phyloP scores from a whole-genome alignment of 345 rosid genomes.

The Hypericum androsaemum region DNA sequence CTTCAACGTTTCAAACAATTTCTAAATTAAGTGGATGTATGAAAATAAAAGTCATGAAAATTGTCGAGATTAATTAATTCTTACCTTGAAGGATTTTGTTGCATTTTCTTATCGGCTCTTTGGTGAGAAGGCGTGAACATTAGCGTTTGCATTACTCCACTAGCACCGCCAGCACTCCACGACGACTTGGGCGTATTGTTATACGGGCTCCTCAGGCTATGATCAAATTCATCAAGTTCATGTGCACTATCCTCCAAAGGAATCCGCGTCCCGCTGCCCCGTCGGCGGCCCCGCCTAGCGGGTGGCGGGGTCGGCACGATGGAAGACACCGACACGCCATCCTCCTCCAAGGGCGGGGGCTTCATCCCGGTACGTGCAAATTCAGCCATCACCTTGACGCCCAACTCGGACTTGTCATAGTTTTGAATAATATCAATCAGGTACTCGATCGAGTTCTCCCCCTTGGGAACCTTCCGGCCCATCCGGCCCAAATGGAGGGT shows the following conservation, averaged over 20 bases:
- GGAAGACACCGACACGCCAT: conserved; percentile 23
- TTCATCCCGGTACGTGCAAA: conserved; percentile 42
- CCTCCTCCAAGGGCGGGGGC: conserved; percentile 34
- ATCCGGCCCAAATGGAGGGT: conserved; percentile 38
- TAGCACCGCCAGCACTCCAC: conserved; percentile 33
- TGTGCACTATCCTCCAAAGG: conserved; percentile 16
- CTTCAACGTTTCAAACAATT: too few species aligned
- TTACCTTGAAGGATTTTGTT: conserved; percentile 37
- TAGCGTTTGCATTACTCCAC: conserved; percentile 35
- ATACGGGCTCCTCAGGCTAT: conserved; percentile 42
- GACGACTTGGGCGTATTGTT: conserved; percentile 34
- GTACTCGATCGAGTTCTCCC: conserved; percentile 48
- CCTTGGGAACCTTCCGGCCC: conserved; percentile 49
- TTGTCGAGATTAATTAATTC: background rate
- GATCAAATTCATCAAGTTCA: conserved; percentile 27
- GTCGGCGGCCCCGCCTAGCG: conserved; percentile 6
- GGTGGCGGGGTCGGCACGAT: conserved; percentile 24
- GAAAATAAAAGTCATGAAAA: too few species aligned
- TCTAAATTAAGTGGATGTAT: too few species aligned
- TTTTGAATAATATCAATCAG: conserved; percentile 52
- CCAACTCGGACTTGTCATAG: conserved; percentile 44
- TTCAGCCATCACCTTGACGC: conserved; percentile 44
- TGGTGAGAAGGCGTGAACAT: conserved; percentile 37
- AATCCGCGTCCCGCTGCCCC: conserved; percentile 16
- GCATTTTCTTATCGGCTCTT: conserved; percentile 19